Percentiles rank a stretch among this genome's conserved stretches.
phyloP scores from a whole-genome alignment of 1,284 basidiomycete species.

The Cutaneotrichosporon cutaneum region DNA sequence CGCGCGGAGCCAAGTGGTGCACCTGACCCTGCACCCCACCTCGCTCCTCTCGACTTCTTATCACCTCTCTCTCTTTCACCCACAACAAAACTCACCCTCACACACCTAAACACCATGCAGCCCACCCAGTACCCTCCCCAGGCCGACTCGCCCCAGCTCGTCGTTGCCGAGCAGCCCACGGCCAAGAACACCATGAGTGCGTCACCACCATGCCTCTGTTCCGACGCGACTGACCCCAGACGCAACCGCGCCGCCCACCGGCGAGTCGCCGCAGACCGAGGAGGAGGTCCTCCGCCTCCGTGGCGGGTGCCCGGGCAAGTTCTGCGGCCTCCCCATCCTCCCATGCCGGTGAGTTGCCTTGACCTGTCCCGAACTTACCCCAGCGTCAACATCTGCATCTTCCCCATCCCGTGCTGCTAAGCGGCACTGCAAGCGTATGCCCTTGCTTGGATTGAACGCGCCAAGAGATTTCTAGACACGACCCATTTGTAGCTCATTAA shows the following conservation, averaged over 20 bases:
- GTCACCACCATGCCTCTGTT: constrained; percentile 5
- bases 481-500: background rate
- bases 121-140: constrained; percentile 6
- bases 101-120: background rate
- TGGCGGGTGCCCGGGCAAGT: constrained; percentile 49
- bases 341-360: constrained; percentile 43
- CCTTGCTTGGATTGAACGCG: background rate
- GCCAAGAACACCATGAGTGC: constrained; percentile 38
- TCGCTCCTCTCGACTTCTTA: background rate
- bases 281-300: constrained; percentile 37
- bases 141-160: constrained; percentile 7
- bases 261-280: constrained; percentile 23
- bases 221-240: constrained; percentile 6
- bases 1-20: background rate
- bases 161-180: constrained; percentile 37
- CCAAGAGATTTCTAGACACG: background rate
- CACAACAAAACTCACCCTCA: constrained; percentile 2
- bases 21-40: background rate
- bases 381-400: constrained; percentile 47
- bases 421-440: background rate
- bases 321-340: constrained; percentile 50
- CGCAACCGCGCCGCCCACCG: constrained; percentile 6
- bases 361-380: background rate
- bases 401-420: constrained; percentile 49
- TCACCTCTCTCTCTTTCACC: background rate